phyloP scores from a whole-genome alignment of 768 basidiomycete species.

The Pleurotus sapidus region DNA sequence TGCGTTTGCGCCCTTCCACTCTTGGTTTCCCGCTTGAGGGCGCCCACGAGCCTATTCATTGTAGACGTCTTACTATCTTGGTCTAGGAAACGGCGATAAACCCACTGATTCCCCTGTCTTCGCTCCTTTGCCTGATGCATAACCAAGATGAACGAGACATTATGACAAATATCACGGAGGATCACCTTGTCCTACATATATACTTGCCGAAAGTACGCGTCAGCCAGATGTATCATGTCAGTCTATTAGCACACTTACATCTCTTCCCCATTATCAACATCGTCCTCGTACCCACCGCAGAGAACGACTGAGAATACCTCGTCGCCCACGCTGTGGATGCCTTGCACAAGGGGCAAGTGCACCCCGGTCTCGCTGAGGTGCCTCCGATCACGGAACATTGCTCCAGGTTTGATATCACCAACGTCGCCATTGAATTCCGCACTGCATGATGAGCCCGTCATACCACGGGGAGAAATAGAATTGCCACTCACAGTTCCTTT shows the following conservation, averaged over 20 bases:
- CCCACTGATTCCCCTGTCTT: background rate
- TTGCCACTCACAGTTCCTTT: too few species aligned
- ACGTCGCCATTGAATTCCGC: background rate
- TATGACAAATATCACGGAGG: background rate
- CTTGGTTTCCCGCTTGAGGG: background rate
- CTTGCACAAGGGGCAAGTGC: background rate
- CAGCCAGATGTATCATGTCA: background rate
- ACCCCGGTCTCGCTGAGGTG: background rate
- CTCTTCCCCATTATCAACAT: background rate
- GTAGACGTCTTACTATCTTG: background rate
- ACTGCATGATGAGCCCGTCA: background rate
- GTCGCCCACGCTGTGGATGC: background rate
- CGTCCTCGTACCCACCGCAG: background rate
- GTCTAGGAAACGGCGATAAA: background rate
- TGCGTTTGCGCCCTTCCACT: background rate
- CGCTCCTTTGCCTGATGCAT: background rate
- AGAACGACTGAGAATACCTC: background rate
- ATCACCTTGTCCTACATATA: background rate
- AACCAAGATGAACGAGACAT: background rate
- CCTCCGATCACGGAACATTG: background rate
- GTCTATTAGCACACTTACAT: background rate
- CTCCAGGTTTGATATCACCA: background rate
- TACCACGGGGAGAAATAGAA: too few species aligned
- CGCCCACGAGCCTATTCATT: background rate
- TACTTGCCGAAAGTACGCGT: background rate